Conservation (phyloP, 495 filamentous ascomycete genomes). For the Mytilinidion resinicola region DNA sequence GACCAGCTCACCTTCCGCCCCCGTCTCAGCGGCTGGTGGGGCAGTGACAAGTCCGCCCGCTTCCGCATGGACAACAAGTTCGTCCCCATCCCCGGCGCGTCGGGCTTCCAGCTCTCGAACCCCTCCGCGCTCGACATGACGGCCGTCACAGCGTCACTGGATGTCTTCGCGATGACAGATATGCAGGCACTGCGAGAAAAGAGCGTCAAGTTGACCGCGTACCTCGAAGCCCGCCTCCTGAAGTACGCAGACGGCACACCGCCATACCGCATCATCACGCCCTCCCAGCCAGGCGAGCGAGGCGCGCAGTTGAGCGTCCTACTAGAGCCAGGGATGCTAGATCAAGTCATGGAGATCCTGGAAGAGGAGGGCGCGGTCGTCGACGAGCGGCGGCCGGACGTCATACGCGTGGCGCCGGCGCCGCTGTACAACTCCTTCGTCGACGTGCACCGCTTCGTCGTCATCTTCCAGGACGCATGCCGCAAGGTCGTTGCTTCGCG, state of each 20-base stretch:
- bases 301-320: conserved; percentile 83
- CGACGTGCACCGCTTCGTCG: conserved; percentile 73
- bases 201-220: conserved; percentile 68
- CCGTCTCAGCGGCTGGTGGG: conserved; percentile 86
- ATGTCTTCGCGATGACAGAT: conserved; percentile 67
- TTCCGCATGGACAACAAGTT: conserved; percentile 79
- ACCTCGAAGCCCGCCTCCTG: conserved; percentile 59
- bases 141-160: conserved; percentile 67
- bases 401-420: conserved; percentile 85
- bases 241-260: conserved; percentile 40
- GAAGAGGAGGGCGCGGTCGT: conserved; percentile 68
- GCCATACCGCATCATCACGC: conserved; percentile 76
- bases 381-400: conserved; percentile 85
- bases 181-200: conserved; percentile 67
- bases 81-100: conserved; percentile 61
- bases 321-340: conserved; percentile 61
- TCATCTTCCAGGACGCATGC: conserved; percentile 24
- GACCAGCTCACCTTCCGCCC: conserved; percentile 42
- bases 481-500: neutral
- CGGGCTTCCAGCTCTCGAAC: conserved; percentile 65
- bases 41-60: conserved; percentile 64
- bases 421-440: conserved; percentile 81
- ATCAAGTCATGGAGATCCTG: conserved; percentile 59
- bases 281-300: conserved; percentile 59
- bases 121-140: conserved; percentile 61